Evolutionary conservation across 495 filamentous ascomycete species (phyloP).

Genomic region (Astrothelium macrocarpum): DNA sequence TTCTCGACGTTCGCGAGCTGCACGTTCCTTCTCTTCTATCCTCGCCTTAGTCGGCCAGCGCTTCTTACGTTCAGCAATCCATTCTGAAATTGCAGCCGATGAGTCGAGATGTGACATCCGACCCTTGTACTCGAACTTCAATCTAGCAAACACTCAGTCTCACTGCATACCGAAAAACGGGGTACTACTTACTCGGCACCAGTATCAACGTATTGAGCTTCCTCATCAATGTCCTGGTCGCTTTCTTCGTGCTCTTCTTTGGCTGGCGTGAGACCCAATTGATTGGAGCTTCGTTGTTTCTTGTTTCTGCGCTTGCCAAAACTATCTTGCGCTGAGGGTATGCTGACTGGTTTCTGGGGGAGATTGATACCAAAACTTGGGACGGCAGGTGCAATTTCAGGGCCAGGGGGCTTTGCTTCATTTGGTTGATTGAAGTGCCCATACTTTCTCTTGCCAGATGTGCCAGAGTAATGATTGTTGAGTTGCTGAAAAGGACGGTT

Average conservation of each 20-base stretch:
- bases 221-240: slow-evolving; percentile 63
- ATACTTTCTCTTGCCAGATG: slow-evolving; percentile 10
- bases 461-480: background rate
- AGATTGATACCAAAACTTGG: slow-evolving; percentile 53
- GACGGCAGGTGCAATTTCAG: slow-evolving; percentile 40
- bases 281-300: slow-evolving; percentile 68
- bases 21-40: slow-evolving; percentile 37
- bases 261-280: slow-evolving; percentile 69
- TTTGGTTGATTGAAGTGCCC: background rate
- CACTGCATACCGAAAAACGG: background rate
- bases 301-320: slow-evolving; percentile 50
- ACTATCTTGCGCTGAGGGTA: slow-evolving; percentile 19
- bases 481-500: background rate
- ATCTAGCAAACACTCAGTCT: background rate
- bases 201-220: slow-evolving; percentile 43
- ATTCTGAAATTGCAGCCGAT: slow-evolving; percentile 61
- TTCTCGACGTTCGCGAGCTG: background rate
- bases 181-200: slow-evolving; percentile 8
- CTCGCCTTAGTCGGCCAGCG: slow-evolving; percentile 67
- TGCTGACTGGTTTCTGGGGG: slow-evolving; percentile 50
- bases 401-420: background rate
- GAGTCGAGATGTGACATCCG: slow-evolving; percentile 35
- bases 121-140: slow-evolving; percentile 30
- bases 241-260: slow-evolving; percentile 63
- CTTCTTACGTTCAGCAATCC: slow-evolving; percentile 70